Evolutionary conservation across 2,329 filamentous ascomycete species (phyloP).

Genomic region (Amylocarpus encephaloides): DNA sequence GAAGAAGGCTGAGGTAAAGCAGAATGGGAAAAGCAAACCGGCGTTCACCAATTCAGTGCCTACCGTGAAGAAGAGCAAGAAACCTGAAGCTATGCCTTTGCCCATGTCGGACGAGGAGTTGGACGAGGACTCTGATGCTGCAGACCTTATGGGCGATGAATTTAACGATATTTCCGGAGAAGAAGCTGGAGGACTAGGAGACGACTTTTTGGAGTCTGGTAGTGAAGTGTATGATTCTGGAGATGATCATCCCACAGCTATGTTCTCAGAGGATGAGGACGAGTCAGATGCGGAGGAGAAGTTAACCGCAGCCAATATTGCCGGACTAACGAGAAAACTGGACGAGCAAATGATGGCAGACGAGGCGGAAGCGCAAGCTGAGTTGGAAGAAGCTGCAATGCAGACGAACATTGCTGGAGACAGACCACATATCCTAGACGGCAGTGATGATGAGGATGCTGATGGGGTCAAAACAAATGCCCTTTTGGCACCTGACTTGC

Average conservation of each 20-base stretch:
- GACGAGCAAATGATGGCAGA: conserved; percentile 73
- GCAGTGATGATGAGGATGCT: conserved; percentile 54
- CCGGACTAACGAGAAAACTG: conserved; percentile 77
- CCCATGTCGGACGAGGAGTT: conserved; percentile 36
- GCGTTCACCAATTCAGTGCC: conserved; percentile 34
- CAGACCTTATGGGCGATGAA: conserved; percentile 40
- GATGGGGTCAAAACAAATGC: conserved; percentile 52
- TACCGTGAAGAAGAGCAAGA: conserved; percentile 31
- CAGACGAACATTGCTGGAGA: conserved; percentile 91
- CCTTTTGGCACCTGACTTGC: conserved; percentile 78
- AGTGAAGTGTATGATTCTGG: conserved; percentile 41
- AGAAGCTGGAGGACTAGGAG: conserved; percentile 37
- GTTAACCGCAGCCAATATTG: conserved; percentile 93
- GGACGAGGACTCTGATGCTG: conserved; percentile 40
- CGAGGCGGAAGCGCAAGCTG: conserved; percentile 74
- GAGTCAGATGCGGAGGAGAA: conserved; percentile 83
- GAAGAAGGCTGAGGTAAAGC: conserved; percentile 33
- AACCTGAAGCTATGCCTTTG: conserved; percentile 38
- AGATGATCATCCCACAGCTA: conserved; percentile 54
- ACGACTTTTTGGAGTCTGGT: conserved; percentile 50
- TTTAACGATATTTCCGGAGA: conserved; percentile 33
- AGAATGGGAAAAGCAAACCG: conserved; percentile 30
- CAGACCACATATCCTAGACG: conserved; percentile 56
- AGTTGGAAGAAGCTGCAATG: conserved; percentile 76
- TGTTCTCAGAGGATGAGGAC: conserved; percentile 95